phyloP scores from a whole-genome alignment of 2,329 filamentous ascomycete species.

The Neurospora sp. region DNA sequence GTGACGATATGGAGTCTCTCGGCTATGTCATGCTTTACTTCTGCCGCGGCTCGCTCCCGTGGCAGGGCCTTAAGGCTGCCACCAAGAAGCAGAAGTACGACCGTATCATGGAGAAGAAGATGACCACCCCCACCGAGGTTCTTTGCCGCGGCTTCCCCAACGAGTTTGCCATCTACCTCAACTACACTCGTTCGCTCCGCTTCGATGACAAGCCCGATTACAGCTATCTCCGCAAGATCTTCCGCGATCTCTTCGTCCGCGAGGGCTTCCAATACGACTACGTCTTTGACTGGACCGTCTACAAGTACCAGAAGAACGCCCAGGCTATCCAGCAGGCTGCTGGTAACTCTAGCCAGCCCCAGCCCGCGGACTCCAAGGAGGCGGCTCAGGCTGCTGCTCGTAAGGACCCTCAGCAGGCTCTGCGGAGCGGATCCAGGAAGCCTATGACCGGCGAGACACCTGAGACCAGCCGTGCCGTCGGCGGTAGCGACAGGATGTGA shows the following conservation, averaged over 20 bases:
- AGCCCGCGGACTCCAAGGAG: slow-evolving; percentile 23
- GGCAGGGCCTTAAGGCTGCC: slow-evolving; percentile 97
- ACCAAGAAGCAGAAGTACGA: slow-evolving; percentile 99
- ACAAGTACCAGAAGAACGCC: slow-evolving; percentile 99
- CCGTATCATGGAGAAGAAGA: slow-evolving; percentile 99
- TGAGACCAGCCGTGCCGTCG: slow-evolving; percentile 65
- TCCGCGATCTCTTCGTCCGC: slow-evolving; percentile 97
- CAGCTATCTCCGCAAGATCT: slow-evolving; percentile 99
- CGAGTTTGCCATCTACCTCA: slow-evolving; percentile 98
- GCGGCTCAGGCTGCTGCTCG: slow-evolving; percentile 11
- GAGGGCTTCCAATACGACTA: slow-evolving; percentile 99
- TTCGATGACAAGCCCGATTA: slow-evolving; percentile 99
- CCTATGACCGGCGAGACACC: slow-evolving; percentile 66
- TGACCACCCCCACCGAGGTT: slow-evolving; percentile 97
- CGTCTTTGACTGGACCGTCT: slow-evolving; percentile 99
- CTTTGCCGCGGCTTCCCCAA: slow-evolving; percentile 98
- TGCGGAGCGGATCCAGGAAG: slow-evolving; percentile 67
- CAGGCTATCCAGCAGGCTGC: slow-evolving; percentile 79
- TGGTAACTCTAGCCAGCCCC: slow-evolving; percentile 43
- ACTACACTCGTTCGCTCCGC: slow-evolving; percentile 96
- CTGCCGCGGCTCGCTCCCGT: slow-evolving; percentile 95
- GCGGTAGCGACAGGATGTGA: slow-evolving; percentile 92
- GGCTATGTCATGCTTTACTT: slow-evolving; percentile 99
- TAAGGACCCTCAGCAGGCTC: slow-evolving; percentile 16
- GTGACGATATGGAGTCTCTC: slow-evolving; percentile 98